phyloP scores from a whole-genome alignment of 805 yeast species.

The Yarrowia phangngaensis region DNA sequence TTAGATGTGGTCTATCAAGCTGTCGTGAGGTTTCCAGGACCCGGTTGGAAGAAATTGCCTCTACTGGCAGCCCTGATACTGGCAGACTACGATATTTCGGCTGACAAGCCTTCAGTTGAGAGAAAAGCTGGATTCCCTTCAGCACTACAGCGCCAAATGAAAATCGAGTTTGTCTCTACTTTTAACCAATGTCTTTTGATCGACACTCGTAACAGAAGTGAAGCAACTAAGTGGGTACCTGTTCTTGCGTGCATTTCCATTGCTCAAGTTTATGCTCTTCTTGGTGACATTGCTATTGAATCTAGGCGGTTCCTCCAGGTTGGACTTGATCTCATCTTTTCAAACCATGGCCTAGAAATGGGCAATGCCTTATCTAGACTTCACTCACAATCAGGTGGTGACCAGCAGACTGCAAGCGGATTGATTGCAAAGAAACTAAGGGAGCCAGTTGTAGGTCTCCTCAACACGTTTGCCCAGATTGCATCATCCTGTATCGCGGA shows the following conservation, averaged over 20 bases:
- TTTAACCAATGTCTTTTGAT: constrained; percentile 15
- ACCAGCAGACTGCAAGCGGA: not conserved
- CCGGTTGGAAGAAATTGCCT: constrained; percentile 32
- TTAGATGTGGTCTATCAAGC: constrained; percentile 25
- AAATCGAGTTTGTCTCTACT: constrained; percentile 13
- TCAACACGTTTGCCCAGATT: constrained; percentile 19
- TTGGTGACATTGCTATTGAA: constrained; percentile 6
- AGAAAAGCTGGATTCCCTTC: constrained; percentile 1
- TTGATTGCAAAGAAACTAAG: constrained; percentile 6
- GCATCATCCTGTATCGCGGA: constrained; percentile 4
- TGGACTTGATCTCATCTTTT: constrained; percentile 8
- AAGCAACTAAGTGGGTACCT: constrained; percentile 20
- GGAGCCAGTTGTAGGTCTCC: constrained; percentile 16
- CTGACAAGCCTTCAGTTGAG: constrained; percentile 4
- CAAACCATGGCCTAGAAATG: constrained; percentile 11
- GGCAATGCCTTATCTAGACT: constrained; percentile 6
- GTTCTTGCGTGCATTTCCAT: constrained; percentile 18
- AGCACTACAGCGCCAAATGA: constrained; percentile 1
- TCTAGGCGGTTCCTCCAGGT: constrained; percentile 23
- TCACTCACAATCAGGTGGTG: constrained; percentile 1
- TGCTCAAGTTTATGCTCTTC: constrained; percentile 17
- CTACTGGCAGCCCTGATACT: constrained; percentile 30
- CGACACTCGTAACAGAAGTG: constrained; percentile 7
- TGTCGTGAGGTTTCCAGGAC: constrained; percentile 7
- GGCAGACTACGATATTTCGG: constrained; percentile 10